Base-by-base conservation (phyloP, 352 stramenopile genomes). In the Globisporangium okanoganense region DNA sequence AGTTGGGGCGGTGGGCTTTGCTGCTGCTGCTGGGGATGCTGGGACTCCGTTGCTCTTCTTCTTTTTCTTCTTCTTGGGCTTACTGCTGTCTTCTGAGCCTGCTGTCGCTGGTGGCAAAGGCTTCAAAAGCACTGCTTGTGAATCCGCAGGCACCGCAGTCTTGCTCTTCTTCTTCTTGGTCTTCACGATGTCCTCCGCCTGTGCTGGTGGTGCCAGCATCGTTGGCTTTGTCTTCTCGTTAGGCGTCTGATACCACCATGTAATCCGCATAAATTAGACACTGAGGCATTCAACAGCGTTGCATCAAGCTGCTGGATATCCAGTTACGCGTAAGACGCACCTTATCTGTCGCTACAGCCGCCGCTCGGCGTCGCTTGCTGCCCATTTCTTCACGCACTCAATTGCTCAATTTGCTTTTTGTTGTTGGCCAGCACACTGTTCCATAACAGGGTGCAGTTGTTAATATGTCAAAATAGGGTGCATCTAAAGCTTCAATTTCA, bases 61-160 rank as follows among this genome's bases (percentile, higher is more conserved):
- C 38, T 82, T 87, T 49, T 86, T 88, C 50, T 81, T 82, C 60
- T 82, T 78, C 62, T 66, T 73, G 35, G 57, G 49, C 40, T 65
- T 72, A n/a, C 66, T 69, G 27, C 53, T 36, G 7, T 25, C 25
- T 3, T 63, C 47, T 36, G 52, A 18, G 40, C 8, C 47, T 45
- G 18, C 43, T 45, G n/a, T 0, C 24, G 51, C 22, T 27, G 44
- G 14, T 14, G 16, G 6, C 41, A 36, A n/a, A 18, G 10, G 5
- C 31, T 33, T 29, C 41, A 36, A 14, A 18, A 6, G 5, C 31
- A 27, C 27, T 24, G 40, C 0, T 22, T 50, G 13, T 18, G 35
- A 2, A 25, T 41, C 47, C 22, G 33, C 25, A 16, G 35, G 9
- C 20, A 27, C 29, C 16, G 24, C 51, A n/a, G 33, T 36, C 31